A percentile compares a stretch with the other conserved stretches of the same genome.
Conservation (phyloP, 257 asterid species). For the Solanum neorickii region DNA sequence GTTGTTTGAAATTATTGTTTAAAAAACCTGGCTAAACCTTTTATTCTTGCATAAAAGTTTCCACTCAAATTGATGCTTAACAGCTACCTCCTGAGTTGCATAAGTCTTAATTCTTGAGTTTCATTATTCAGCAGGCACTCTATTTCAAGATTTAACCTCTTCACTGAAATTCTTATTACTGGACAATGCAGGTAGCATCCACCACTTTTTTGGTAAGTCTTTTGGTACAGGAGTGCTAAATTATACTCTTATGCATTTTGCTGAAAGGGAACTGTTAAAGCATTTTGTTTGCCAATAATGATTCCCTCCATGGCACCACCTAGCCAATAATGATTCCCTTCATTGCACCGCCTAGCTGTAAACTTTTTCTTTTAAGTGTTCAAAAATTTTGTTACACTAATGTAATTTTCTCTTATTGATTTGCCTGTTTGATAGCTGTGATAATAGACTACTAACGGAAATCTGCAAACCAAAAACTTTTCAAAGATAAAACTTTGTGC, state of each 20-base stretch:
- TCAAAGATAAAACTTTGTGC: background rate
- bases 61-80: background rate
- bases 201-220: background rate
- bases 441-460: background rate
- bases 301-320: background rate
- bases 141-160: background rate
- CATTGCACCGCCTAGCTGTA: background rate
- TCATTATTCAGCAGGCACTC: background rate
- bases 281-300: background rate
- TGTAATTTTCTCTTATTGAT: background rate
- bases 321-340: background rate
- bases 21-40: background rate
- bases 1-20: background rate
- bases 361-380: background rate
- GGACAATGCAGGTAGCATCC: background rate
- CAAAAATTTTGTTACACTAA: background rate
- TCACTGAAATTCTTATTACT: background rate
- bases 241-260: background rate
- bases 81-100: background rate
- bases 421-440: background rate
- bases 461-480: background rate
- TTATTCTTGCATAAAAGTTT: background rate
- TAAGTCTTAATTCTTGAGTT: background rate
- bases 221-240: background rate
- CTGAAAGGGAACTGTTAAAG: background rate